Percentiles rank a stretch among this genome's conserved stretches.
phyloP scores from a whole-genome alignment of 176 grass and related monocot genomes.

The Aegilops speltoides region DNA sequence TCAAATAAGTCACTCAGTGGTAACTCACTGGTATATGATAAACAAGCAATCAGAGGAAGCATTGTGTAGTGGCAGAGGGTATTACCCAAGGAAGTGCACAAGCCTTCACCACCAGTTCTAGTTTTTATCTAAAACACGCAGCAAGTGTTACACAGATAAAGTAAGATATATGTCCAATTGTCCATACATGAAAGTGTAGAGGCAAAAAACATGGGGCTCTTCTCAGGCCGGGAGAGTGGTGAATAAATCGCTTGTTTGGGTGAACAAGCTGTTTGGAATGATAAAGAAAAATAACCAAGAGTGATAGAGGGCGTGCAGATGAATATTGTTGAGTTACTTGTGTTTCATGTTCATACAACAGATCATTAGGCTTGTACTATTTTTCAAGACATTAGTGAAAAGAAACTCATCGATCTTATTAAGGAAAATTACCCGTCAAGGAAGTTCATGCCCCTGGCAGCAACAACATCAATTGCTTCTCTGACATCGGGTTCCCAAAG shows the following conservation, averaged over 20 bases:
- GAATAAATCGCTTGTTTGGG: background rate
- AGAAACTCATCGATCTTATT: background rate
- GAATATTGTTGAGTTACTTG: background rate
- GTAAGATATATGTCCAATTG: too few species aligned
- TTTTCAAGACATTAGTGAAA: background rate
- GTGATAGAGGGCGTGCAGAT: background rate
- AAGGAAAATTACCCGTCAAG: constrained; percentile 65
- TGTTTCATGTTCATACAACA: background rate
- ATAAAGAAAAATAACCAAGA: background rate
- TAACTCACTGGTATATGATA: background rate
- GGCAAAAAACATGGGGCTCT: background rate
- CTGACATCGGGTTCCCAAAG: constrained; percentile 74
- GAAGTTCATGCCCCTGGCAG: constrained; percentile 79
- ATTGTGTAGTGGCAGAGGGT: background rate
- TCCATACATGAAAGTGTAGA: background rate
- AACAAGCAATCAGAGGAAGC: background rate
- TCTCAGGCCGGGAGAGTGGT: background rate
- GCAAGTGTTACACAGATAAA: too few species aligned
- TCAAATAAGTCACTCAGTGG: background rate
- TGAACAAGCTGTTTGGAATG: background rate
- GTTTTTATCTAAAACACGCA: too few species aligned
- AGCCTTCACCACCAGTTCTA: too few species aligned
- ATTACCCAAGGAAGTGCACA: too few species aligned
- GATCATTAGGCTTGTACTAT: background rate
- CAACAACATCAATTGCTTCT: constrained; percentile 57